A percentile compares a stretch with the other conserved stretches of the same genome.
phyloP scores from a whole-genome alignment of 2,329 filamentous ascomycete genomes.

The Claviceps purpurea region DNA sequence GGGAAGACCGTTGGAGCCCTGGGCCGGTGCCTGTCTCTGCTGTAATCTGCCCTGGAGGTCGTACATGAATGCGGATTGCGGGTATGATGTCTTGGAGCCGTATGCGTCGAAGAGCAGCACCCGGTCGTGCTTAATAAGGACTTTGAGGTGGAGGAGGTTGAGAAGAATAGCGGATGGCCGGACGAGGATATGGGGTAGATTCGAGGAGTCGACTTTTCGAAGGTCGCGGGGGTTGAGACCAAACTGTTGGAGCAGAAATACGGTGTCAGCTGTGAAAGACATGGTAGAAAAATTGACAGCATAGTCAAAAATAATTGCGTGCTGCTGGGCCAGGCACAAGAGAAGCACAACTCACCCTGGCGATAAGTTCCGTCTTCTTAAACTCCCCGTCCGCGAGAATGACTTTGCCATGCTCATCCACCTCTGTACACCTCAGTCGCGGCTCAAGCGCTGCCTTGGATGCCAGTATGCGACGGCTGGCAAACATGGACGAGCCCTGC shows the following conservation, averaged over 20 bases:
- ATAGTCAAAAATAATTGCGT: neutral
- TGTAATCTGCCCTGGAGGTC: slow-evolving; percentile 86
- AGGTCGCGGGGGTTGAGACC: slow-evolving; percentile 86
- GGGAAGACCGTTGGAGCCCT: slow-evolving; percentile 53
- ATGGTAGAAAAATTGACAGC: neutral
- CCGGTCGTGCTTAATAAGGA: slow-evolving; percentile 87
- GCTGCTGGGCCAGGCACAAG: too few relatives aligned
- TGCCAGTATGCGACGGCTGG: slow-evolving; percentile 53
- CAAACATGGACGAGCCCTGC: slow-evolving; percentile 45
- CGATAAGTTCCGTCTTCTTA: slow-evolving; percentile 93
- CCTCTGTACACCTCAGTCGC: slow-evolving; percentile 82
- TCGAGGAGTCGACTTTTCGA: slow-evolving; percentile 93
- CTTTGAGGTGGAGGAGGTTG: slow-evolving; percentile 90
- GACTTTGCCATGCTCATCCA: slow-evolving; percentile 83
- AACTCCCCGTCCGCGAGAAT: slow-evolving; percentile 91
- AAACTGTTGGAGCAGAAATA: slow-evolving; percentile 42
- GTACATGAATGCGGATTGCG: slow-evolving; percentile 95
- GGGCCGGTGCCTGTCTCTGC: slow-evolving; percentile 61
- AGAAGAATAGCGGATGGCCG: slow-evolving; percentile 87
- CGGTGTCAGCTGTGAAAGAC: neutral
- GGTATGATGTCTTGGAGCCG: slow-evolving; percentile 85
- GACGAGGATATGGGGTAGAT: slow-evolving; percentile 87
- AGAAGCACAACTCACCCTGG: slow-evolving; percentile 47
- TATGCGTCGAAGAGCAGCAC: slow-evolving; percentile 95
- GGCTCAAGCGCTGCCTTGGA: slow-evolving; percentile 73